Percentiles rank a stretch among this genome's conserved stretches.
Conservation (phyloP, 208 protist species). For the Jaenimonas drosophilae region DNA sequence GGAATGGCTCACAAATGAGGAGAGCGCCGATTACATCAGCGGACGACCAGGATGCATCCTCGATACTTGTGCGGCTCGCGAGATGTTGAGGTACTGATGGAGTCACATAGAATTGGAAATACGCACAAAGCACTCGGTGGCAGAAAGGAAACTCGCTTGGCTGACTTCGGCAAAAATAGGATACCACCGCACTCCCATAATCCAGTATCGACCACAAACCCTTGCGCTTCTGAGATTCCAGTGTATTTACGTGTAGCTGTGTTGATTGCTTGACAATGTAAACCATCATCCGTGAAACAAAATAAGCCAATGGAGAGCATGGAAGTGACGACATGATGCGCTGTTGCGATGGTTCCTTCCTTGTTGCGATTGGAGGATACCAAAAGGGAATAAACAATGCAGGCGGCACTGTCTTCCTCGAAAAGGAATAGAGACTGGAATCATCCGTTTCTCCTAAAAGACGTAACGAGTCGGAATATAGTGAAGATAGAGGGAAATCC, state of each 20-base stretch:
- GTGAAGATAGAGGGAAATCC: conserved; percentile 47
- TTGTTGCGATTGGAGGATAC: conserved; percentile 62
- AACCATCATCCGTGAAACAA: conserved; percentile 54
- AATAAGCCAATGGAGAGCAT: conserved; percentile 66
- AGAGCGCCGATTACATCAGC: conserved; percentile 20
- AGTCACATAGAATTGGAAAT: conserved; percentile 45
- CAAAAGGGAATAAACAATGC: conserved; percentile 72
- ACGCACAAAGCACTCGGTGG: conserved; percentile 27
- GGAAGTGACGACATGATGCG: conserved; percentile 57
- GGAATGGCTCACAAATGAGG: conserved; percentile 22
- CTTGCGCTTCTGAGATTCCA: neutral
- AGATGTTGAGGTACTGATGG: conserved; percentile 12
- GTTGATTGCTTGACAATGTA: conserved; percentile 27
- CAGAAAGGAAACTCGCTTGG: conserved; percentile 37
- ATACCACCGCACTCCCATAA: conserved; percentile 3
- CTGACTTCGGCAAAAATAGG: conserved; percentile 6
- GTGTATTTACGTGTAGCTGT: conserved; percentile 1
- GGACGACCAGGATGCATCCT: conserved; percentile 36
- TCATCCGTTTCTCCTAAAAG: conserved; percentile 44
- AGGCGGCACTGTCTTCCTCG: conserved; percentile 32
- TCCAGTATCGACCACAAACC: conserved; percentile 4
- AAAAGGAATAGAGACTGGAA: conserved; percentile 36
- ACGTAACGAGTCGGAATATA: conserved; percentile 42
- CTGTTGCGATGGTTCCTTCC: conserved; percentile 38
- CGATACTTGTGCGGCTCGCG: conserved; percentile 8